A percentile compares a stretch with the other conserved stretches of the same genome.
Evolutionary conservation across 2,329 filamentous ascomycete genomes (phyloP).

Genomic region (Aspergillus piperis): DNA sequence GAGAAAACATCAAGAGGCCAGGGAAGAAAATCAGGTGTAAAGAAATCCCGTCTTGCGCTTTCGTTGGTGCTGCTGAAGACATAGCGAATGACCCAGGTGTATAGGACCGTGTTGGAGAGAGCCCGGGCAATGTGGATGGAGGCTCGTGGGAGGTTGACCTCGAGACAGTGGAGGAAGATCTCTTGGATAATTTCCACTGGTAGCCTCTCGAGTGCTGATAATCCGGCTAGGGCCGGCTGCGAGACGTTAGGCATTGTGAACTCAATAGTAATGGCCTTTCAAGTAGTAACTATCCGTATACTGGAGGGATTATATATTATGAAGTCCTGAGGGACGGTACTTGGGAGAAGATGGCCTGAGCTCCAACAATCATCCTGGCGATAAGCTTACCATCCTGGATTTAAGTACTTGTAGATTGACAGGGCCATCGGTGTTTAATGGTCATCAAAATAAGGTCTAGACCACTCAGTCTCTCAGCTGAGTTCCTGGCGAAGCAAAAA

Average conservation of each 20-base stretch:
- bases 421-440: not conserved
- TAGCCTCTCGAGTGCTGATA: constrained; percentile 45
- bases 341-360: not conserved
- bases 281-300: not conserved
- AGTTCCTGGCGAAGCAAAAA: not conserved
- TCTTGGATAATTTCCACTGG: constrained; percentile 53
- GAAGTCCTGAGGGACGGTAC: not conserved
- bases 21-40: constrained; percentile 43
- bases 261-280: not conserved
- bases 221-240: constrained; percentile 9
- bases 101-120: constrained; percentile 45
- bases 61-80: constrained; percentile 44
- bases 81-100: constrained; percentile 46
- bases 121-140: constrained; percentile 45
- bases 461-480: not conserved
- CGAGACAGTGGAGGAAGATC: constrained; percentile 54
- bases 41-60: constrained; percentile 33
- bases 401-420: not conserved
- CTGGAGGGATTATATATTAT: not conserved
- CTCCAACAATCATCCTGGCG: not conserved
- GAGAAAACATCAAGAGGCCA: constrained; percentile 37
- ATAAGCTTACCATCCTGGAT: not conserved
- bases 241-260: constrained; percentile 22
- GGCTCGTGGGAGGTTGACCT: constrained; percentile 49
- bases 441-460: not conserved